Evolutionary conservation across 768 basidiomycete species (phyloP).

Genomic region (Gymnopilus dilepis): DNA sequence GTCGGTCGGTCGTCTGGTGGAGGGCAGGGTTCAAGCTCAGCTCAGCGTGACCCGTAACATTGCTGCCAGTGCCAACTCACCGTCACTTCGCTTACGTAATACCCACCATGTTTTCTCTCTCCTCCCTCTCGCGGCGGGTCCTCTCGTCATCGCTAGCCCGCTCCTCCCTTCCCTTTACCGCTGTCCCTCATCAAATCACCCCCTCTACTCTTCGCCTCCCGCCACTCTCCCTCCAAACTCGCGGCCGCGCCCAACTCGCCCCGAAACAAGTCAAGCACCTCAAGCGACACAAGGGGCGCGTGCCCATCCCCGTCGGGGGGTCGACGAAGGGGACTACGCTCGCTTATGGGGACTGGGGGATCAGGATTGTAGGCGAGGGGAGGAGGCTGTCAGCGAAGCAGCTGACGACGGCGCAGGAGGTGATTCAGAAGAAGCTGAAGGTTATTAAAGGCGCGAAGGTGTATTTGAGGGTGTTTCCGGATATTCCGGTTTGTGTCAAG

Average conservation of each 20-base stretch:
- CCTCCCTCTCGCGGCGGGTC: slow-evolving; percentile 39
- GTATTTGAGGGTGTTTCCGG: slow-evolving; percentile 91
- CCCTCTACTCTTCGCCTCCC: slow-evolving; percentile 37
- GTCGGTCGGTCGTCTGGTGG: background rate
- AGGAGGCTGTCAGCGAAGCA: slow-evolving; percentile 88
- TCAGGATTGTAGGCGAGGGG: slow-evolving; percentile 85
- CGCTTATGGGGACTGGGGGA: slow-evolving; percentile 90
- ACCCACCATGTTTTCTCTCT: slow-evolving; percentile 48
- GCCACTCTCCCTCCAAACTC: slow-evolving; percentile 43
- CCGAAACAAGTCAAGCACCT: slow-evolving; percentile 84
- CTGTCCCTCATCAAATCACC: slow-evolving; percentile 23
- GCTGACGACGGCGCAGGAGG: slow-evolving; percentile 83
- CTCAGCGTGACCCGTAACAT: background rate
- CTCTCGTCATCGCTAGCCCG: slow-evolving; percentile 14
- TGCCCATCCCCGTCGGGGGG: slow-evolving; percentile 87
- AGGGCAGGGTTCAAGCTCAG: too few relatives aligned
- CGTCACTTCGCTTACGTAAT: slow-evolving; percentile 31
- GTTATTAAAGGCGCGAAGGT: slow-evolving; percentile 87
- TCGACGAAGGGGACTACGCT: slow-evolving; percentile 93
- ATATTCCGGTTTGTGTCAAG: slow-evolving; percentile 97
- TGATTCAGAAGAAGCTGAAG: slow-evolving; percentile 90
- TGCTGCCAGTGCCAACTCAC: background rate
- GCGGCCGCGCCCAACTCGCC: slow-evolving; percentile 71
- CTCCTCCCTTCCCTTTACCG: slow-evolving; percentile 15
- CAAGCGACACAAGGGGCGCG: slow-evolving; percentile 89